These are phyloP conservation scores for Fraxinus velutina DNA, from an alignment of 305 asterid species.

Conservation along the genomic window DNA sequence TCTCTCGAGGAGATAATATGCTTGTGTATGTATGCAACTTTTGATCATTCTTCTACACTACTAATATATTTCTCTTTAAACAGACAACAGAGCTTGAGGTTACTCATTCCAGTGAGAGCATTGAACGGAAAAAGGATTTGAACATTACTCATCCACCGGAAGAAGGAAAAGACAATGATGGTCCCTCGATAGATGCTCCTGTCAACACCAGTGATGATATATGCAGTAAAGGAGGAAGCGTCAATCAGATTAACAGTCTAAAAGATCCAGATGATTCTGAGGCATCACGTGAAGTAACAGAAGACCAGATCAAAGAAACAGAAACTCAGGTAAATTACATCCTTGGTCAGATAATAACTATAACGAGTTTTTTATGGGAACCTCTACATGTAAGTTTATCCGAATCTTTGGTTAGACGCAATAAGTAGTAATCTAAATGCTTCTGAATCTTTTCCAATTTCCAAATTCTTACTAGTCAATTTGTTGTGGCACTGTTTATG, in stretches of 20 bases:
- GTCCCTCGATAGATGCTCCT: constrained; percentile 14
- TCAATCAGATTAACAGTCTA: not conserved
- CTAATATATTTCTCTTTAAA: not conserved
- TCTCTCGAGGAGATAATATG: not conserved
- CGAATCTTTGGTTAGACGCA: not conserved
- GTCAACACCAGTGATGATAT: constrained; percentile 1
- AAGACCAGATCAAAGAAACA: constrained; percentile 18
- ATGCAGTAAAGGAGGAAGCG: not conserved
- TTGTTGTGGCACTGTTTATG: not conserved
- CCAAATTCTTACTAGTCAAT: not conserved
- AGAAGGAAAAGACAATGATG: constrained; percentile 11
- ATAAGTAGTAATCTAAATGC: not conserved
- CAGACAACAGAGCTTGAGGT: constrained; percentile 22
- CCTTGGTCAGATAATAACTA: constrained; percentile 1
- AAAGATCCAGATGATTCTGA: constrained; percentile 11
- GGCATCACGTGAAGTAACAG: constrained; percentile 20
- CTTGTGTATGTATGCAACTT: not conserved
- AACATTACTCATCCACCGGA: not conserved
- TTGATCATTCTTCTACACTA: not conserved
- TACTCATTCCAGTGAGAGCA: not conserved
- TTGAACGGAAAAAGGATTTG: not conserved
- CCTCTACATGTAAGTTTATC: not conserved
- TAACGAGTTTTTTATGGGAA: not conserved
- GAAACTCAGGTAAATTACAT: constrained; percentile 23
- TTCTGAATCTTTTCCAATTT: not conserved